A percentile compares a stretch with the other conserved stretches of the same genome.
Conservation (phyloP, 306 rosid genomes). For the Dalbergia oliveri region DNA sequence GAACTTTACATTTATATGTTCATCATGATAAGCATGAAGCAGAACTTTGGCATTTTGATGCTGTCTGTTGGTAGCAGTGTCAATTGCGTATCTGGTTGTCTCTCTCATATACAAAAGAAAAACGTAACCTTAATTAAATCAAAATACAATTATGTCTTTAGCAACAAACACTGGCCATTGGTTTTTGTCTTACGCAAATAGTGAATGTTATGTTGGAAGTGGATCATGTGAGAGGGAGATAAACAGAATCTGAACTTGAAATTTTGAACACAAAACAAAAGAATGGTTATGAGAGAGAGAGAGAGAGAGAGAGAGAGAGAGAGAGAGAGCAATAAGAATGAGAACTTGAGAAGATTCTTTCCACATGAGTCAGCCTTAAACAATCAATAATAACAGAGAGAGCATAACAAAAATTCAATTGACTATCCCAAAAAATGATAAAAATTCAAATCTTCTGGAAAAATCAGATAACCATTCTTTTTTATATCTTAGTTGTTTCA, state of each 20-base stretch:
- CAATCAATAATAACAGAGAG: constrained; percentile 20
- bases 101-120: constrained; percentile 47
- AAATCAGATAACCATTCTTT: background rate
- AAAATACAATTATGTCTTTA: background rate
- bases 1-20: constrained; percentile 33
- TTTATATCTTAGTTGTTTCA: constrained; percentile 23
- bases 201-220: constrained; percentile 44
- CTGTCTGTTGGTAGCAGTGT: constrained; percentile 38
- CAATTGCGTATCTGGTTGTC: constrained; percentile 51
- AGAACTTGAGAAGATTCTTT: constrained; percentile 21
- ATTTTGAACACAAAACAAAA: constrained; percentile 15
- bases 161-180: constrained; percentile 44
- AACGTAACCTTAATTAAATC: constrained; percentile 40
- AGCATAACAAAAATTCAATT: background rate
- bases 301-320: background rate
- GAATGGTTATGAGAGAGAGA: background rate
- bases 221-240: constrained; percentile 34
- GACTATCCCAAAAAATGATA: too few species aligned
- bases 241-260: background rate
- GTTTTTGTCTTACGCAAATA: constrained; percentile 49
- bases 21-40: constrained; percentile 35
- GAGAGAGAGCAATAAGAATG: background rate
- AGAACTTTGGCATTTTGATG: constrained; percentile 44
- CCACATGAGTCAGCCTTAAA: background rate
- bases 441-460: background rate